phyloP scores from a whole-genome alignment of 306 rosid genomes.

The Quercus mongolica region DNA sequence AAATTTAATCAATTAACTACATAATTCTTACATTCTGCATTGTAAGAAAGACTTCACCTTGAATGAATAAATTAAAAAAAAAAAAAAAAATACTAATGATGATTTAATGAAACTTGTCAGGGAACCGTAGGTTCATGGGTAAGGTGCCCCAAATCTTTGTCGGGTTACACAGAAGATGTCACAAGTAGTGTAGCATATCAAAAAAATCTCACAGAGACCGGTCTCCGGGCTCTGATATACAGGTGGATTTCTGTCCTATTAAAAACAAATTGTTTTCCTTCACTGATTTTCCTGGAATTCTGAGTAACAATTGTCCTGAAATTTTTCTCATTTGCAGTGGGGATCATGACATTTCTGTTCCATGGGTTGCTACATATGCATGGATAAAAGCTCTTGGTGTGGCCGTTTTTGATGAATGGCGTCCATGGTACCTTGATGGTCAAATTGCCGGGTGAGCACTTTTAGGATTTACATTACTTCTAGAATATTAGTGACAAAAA shows the following conservation, averaged over 20 bases:
- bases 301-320: too few relatives aligned
- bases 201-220: conserved; percentile 17
- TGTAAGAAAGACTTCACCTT: not conserved
- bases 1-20: too few relatives aligned
- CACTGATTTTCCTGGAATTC: not conserved
- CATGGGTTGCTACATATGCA: conserved; percentile 17
- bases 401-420: conserved; percentile 28
- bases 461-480: not conserved
- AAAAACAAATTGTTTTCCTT: not conserved
- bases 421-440: conserved; percentile 28
- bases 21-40: too few relatives aligned
- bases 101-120: not conserved
- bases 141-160: conserved; percentile 10
- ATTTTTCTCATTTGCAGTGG: conserved; percentile 9
- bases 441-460: conserved; percentile 34
- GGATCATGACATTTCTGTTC: conserved; percentile 33
- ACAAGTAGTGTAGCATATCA: conserved; percentile 17
- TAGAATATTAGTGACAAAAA: not conserved
- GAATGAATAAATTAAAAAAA: too few relatives aligned
- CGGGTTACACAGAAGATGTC: conserved; percentile 12
- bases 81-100: not conserved
- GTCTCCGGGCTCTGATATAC: conserved; percentile 29
- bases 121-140: conserved; percentile 25
- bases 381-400: conserved; percentile 29
- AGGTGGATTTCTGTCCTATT: conserved; percentile 5